Conservation (phyloP, 192 early-diverging fungal species). For the Phlyctochytrium arcticum region DNA sequence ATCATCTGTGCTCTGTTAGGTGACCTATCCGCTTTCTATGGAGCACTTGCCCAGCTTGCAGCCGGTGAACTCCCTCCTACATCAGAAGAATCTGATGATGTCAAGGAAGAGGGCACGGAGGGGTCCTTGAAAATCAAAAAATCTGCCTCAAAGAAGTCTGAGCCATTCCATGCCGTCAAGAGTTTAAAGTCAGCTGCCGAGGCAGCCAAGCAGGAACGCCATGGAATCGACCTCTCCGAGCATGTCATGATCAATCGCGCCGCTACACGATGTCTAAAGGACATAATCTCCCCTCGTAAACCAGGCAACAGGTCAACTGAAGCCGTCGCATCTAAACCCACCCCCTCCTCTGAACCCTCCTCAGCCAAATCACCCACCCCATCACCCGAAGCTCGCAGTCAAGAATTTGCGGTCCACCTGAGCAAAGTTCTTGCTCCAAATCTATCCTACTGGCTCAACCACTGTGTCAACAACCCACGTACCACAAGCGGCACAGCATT, state of each 20-base stretch:
- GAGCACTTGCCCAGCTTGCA: too few relatives aligned
- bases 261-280: constrained; percentile 35
- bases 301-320: not conserved
- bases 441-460: constrained; percentile 27
- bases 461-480: constrained; percentile 26
- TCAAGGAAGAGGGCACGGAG: too few relatives aligned
- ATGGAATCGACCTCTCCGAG: constrained; percentile 37
- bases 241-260: constrained; percentile 34
- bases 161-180: constrained; percentile 54
- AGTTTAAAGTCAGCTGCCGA: constrained; percentile 45
- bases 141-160: constrained; percentile 2
- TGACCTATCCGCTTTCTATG: too few relatives aligned
- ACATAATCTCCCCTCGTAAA: constrained; percentile 21
- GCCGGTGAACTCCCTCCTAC: too few relatives aligned
- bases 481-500: constrained; percentile 34
- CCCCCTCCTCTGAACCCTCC: not conserved
- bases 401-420: not conserved
- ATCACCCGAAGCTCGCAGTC: not conserved
- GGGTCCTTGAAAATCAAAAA: not conserved
- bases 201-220: constrained; percentile 29
- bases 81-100: too few relatives aligned
- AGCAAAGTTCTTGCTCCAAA: constrained; percentile 10
- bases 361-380: not conserved
- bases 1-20: too few relatives aligned
- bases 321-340: not conserved